Evolutionary conservation across 192 early-diverging fungal genomes (phyloP), one percentile per base, ranked within the genome.

Genomic region (Phycomyces nitens): DNA sequence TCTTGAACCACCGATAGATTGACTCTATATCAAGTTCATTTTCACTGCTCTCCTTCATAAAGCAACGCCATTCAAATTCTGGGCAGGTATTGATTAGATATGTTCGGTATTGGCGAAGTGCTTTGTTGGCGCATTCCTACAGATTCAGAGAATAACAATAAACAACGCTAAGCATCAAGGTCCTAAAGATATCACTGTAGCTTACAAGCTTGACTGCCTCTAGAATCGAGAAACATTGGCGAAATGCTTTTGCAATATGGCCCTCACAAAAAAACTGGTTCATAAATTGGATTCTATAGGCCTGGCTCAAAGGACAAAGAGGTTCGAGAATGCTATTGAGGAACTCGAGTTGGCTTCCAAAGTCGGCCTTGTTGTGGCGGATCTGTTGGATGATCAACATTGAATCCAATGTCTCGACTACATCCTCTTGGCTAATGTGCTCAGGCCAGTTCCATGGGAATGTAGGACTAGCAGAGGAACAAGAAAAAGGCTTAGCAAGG

Each of bases 201-300:
- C 70, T 65, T 66, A 79, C 77, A 54, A 79, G 29, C 16, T 79
- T 79, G 65, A 79, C 75, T 38, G 58, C 65, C n/a, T 95, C 88
- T 57, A 92, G 66, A 61, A 90, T 74, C 40, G 91, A 87, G 72
- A 93, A 94, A 53, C 88, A 91, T 43, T 78, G 74, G 15, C 83
- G 76, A 62, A 96, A 76, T 3, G 86, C 86, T 15, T 80, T 74
- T 15, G 76, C 81, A 63, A 88, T 69, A 14, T 68, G 49, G 10
- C 89, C 77, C 15, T 89, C 89, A 12, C 63, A 72, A 53, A 80
- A 68, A 23, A 83, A 85, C 20, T 78, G 77, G 50, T 69, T 71
- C 1, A 86, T 68, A 15, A 83, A 64, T 54, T 88, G 77, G 29
- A 89, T 79, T 11, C 82, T 81, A 12, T 89, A 86, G 10, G 85